Conservation (phyloP, 2,329 filamentous ascomycete species). For the Calonectria hongkongensis region DNA sequence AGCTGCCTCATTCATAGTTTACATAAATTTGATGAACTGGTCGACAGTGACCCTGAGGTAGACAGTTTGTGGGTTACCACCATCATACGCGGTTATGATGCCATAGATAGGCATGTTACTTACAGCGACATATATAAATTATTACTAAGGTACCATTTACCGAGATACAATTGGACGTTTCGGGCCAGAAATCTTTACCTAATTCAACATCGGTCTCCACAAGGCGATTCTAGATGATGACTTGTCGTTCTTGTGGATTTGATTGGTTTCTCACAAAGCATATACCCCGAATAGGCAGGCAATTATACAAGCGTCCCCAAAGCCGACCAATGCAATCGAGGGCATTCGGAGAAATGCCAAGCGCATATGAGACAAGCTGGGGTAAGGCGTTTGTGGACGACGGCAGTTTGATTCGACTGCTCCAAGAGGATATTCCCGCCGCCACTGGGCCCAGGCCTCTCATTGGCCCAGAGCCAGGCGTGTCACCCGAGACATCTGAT, state of each 20-base stretch:
- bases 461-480: background rate
- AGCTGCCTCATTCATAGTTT: too few species aligned
- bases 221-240: background rate
- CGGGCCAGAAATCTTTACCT: conserved; percentile 2
- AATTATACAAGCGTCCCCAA: conserved; percentile 22
- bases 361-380: background rate
- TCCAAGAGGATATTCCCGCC: background rate
- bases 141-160: background rate
- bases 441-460: background rate
- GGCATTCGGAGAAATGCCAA: conserved; percentile 10
- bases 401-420: background rate
- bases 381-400: background rate
- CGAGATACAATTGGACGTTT: conserved; percentile 8
- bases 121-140: background rate
- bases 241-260: background rate
- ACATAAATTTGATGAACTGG: too few species aligned
- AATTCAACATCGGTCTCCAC: conserved; percentile 7
- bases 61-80: too few species aligned
- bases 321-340: conserved; percentile 11
- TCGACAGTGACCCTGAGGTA: too few species aligned
- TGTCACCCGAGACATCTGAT: conserved; percentile 5
- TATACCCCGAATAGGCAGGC: conserved; percentile 25
- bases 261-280: background rate
- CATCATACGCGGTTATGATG: too few species aligned
- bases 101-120: background rate